Evolutionary conservation across 176 grass and related monocot species (phyloP), one percentile per base, ranked within the genome.

Genomic region (Echinochloa phyllopogon): DNA sequence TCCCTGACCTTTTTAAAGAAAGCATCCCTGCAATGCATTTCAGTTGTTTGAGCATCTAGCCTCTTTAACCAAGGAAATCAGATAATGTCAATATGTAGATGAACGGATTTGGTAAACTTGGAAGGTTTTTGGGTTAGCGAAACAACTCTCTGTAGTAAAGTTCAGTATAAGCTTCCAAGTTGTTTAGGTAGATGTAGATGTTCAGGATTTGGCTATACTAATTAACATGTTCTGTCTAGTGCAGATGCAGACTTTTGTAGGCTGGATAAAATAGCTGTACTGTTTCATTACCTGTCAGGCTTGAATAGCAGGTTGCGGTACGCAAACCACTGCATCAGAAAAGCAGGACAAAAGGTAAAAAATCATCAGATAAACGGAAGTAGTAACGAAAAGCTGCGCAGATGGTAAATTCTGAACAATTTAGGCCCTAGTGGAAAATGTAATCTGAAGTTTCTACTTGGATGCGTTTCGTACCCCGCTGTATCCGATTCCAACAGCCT

Each of bases 241-340:
- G 25, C 40, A 36, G 21, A 62, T 10, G 23, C 58, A 51, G 17
- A 39, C 44, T 70, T 70, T 44, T 29, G 3, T 24, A 70, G 43
- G 24, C 15, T 55, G 37, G 37, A 51, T 72, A 56, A 47, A 56
- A 59, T 50, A 56, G 21, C 2, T 29, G 14, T 18, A 20, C 24
- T 41, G 65, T 67, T 74, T 20, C 43, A 27, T 47, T 87, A 98
- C 96, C 96, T 98, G 86, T 98, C 93, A 40, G 96, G 77, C 78
- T 95, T 96, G 89, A 92, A 94, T 55, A 98, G 55, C 67, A 98
- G 87, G 69, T 98, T 94, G 36, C 78, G 79, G 60, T 96, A 98
- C 66, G 91, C 87, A 75, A 98, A 98, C 87, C 86, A 98, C 96
- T 98, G 89, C 80, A 85, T 50, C 20, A 65, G 56, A 56, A 69